These are phyloP conservation scores for Sporothrix brunneoviolacea DNA, from an alignment of 2,329 filamentous ascomycete genomes.

Conservation along the genomic window DNA sequence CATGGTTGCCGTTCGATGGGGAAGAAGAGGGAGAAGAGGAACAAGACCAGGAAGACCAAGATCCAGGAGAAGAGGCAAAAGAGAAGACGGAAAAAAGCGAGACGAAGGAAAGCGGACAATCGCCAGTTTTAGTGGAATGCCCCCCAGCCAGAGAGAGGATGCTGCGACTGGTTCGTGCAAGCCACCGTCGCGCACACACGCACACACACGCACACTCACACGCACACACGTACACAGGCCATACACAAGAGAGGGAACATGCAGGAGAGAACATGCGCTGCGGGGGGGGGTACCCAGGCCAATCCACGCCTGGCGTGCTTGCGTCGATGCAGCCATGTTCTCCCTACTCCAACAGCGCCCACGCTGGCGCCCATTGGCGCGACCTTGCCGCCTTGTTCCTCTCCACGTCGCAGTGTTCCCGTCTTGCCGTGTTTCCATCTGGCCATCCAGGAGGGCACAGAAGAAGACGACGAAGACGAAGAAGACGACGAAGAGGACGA, in stretches of 20 bases:
- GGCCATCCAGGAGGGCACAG: no score
- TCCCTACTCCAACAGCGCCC: no score
- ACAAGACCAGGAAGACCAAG: no score
- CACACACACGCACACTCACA: not conserved
- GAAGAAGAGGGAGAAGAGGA: slow-evolving; percentile 16
- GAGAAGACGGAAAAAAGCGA: not conserved
- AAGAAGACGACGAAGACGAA: no score
- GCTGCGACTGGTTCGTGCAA: slow-evolving; percentile 4
- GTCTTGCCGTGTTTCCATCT: no score
- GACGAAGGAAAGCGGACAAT: slow-evolving; percentile 20
- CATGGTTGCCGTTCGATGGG: slow-evolving; percentile 47
- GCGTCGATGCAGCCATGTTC: no score
- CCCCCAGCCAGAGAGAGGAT: not conserved
- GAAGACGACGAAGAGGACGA: not conserved
- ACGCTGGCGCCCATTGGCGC: no score
- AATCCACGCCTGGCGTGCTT: not conserved
- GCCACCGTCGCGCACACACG: not conserved
- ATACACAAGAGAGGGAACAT: not conserved
- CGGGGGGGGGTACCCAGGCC: not conserved
- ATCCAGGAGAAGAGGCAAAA: not conserved
- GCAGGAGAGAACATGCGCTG: slow-evolving; percentile 5
- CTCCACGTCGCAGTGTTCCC: no score
- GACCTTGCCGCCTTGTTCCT: no score
- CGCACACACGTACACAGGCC: not conserved
- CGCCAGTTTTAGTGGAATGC: not conserved